Percentiles rank a stretch among this genome's conserved stretches.
These are phyloP conservation scores for Alternaria sp. DNA, from an alignment of 2,329 filamentous ascomycete genomes.

Conservation along the genomic window DNA sequence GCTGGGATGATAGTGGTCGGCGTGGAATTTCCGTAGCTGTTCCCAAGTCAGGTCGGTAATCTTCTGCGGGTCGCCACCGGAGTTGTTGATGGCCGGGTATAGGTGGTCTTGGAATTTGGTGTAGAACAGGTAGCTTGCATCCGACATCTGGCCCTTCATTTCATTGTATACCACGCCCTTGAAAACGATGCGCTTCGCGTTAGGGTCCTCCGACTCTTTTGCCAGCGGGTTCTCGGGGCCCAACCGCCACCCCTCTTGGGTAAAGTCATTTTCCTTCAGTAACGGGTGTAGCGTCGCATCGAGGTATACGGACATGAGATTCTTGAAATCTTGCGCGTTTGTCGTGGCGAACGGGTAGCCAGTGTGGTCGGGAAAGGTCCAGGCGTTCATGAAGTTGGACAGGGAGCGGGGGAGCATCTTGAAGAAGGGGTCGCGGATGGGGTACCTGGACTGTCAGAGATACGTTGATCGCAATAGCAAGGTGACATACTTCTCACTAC, in stretches of 20 bases:
- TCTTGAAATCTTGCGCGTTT: conserved; percentile 92
- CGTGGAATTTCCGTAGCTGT: conserved; percentile 86
- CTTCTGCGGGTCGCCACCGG: conserved; percentile 92
- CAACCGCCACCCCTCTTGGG: conserved; percentile 95
- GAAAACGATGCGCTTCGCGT: conserved; percentile 79
- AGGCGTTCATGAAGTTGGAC: conserved; percentile 99
- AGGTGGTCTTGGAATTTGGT: conserved; percentile 94
- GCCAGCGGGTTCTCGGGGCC: conserved; percentile 83
- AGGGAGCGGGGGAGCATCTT: conserved; percentile 98
- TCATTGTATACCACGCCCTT: conserved; percentile 99
- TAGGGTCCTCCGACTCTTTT: conserved; percentile 49
- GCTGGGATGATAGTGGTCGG: conserved; percentile 93
- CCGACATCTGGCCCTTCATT: conserved; percentile 99
- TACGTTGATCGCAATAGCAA: neutral
- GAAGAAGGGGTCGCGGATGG: conserved; percentile 98
- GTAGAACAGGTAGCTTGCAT: conserved; percentile 94
- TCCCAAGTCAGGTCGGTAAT: conserved; percentile 95
- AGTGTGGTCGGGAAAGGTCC: conserved; percentile 94
- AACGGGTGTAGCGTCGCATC: conserved; percentile 92
- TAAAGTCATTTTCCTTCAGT: conserved; percentile 88
- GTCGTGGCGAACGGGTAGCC: conserved; percentile 98
- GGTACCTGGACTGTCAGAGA: conserved; percentile 66
- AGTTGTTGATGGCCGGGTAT: conserved; percentile 94
- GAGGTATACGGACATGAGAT: conserved; percentile 94
- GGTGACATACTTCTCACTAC: conserved; percentile 78